Conservation (phyloP, 2,329 filamentous ascomycete species). For the Epichloe bromicola region DNA sequence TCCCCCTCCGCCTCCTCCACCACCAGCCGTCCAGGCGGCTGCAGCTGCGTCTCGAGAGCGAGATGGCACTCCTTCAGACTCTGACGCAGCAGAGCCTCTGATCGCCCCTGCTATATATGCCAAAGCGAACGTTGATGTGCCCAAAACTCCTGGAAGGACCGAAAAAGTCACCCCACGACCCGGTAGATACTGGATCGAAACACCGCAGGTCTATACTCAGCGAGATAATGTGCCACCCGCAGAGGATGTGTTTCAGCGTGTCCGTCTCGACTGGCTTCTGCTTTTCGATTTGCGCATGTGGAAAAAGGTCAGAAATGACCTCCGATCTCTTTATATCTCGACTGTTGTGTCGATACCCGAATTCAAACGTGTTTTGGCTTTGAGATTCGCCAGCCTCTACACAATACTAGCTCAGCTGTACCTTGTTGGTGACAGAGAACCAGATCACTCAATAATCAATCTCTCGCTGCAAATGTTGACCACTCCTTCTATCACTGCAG, state of each 20-base stretch:
- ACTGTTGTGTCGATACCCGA: constrained; percentile 91
- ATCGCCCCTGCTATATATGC: constrained; percentile 48
- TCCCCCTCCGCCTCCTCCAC: constrained; percentile 49
- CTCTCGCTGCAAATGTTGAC: constrained; percentile 93
- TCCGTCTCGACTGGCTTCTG: constrained; percentile 87
- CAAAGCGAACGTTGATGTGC: constrained; percentile 59
- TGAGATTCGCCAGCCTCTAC: constrained; percentile 91
- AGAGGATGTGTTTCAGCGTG: constrained; percentile 79
- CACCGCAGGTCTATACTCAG: constrained; percentile 55
- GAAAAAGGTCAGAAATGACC: constrained; percentile 86
- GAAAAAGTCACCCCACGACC: constrained; percentile 42
- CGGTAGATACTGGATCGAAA: constrained; percentile 76
- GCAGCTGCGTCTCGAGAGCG: constrained; percentile 35
- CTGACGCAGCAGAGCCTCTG: constrained; percentile 52
- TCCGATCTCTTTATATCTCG: constrained; percentile 88
- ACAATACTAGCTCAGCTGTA: constrained; percentile 89
- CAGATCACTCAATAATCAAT: constrained; percentile 97
- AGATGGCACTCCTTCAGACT: constrained; percentile 57
- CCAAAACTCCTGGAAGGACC: constrained; percentile 60
- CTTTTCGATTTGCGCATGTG: constrained; percentile 90
- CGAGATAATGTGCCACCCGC: constrained; percentile 52
- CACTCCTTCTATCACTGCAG: constrained; percentile 89
- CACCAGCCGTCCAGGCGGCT: constrained; percentile 46
- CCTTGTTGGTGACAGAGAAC: constrained; percentile 88
- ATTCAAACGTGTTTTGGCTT: constrained; percentile 86